Evolutionary conservation across 2,329 filamentous ascomycete species (phyloP).

Genomic region (Lecanicillium sp.): DNA sequence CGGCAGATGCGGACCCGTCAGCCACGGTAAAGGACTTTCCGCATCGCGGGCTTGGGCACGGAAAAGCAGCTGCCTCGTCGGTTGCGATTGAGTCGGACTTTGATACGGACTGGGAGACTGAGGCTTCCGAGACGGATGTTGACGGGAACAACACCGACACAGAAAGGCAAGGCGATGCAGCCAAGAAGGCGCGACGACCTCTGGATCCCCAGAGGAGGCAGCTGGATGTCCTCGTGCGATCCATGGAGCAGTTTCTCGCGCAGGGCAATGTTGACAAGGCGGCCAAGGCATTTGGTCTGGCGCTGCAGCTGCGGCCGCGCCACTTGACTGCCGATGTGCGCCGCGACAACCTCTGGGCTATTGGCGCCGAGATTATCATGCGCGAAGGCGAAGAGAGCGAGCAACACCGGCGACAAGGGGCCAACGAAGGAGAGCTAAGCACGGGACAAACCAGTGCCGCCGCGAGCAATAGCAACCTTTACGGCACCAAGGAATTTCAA

Average conservation of each 20-base stretch:
- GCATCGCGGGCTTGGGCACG: conserved; percentile 29
- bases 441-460: no score
- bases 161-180: conserved; percentile 8
- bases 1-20: conserved; percentile 36
- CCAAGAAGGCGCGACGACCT: conserved; percentile 11
- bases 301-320: conserved; percentile 47
- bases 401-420: not conserved
- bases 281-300: conserved; percentile 64
- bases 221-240: conserved; percentile 57
- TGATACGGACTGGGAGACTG: conserved; percentile 64
- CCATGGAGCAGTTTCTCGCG: conserved; percentile 66
- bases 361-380: conserved; percentile 79
- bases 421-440: no score
- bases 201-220: conserved; percentile 32
- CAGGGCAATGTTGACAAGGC: conserved; percentile 65
- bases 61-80: not conserved
- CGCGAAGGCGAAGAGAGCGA: conserved; percentile 39
- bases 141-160: conserved; percentile 59
- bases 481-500: not conserved
- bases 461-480: no score
- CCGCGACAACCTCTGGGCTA: conserved; percentile 64
- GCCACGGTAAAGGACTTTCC: conserved; percentile 38
- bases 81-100: conserved; percentile 3
- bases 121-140: conserved; percentile 69
- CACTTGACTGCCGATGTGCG: conserved; percentile 57